These are phyloP conservation scores for Martiniozyma abietophila DNA, from an alignment of 805 yeast genomes.

Conservation along the genomic window DNA sequence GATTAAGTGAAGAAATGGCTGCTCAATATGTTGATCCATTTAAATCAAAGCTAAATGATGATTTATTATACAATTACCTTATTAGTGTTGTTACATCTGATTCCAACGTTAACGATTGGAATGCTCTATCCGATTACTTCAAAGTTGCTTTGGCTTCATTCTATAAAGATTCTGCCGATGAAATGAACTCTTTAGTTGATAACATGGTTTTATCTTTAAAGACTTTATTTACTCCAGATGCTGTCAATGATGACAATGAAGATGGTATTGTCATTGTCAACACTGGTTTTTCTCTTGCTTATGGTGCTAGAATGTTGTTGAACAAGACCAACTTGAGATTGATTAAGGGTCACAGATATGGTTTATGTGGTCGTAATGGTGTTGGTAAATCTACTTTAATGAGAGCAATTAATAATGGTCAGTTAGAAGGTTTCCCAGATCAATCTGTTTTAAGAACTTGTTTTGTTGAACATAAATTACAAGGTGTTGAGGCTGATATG, in stretches of 20 bases:
- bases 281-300: slow-evolving; percentile 91
- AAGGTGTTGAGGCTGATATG: slow-evolving; percentile 89
- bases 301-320: slow-evolving; percentile 93
- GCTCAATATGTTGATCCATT: slow-evolving; percentile 30
- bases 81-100: slow-evolving; percentile 46
- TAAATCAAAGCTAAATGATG: slow-evolving; percentile 27
- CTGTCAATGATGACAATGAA: slow-evolving; percentile 49
- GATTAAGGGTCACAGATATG: slow-evolving; percentile 92
- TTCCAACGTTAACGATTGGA: slow-evolving; percentile 69
- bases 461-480: slow-evolving; percentile 94
- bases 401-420: slow-evolving; percentile 96
- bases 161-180: slow-evolving; percentile 25
- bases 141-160: slow-evolving; percentile 29
- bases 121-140: slow-evolving; percentile 48
- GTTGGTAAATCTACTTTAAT: slow-evolving; percentile 97
- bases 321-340: slow-evolving; percentile 86
- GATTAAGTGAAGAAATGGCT: slow-evolving; percentile 51
- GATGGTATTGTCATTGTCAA: slow-evolving; percentile 90
- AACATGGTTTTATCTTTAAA: slow-evolving; percentile 39
- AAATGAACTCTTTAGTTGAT: slow-evolving; percentile 33
- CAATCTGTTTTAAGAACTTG: slow-evolving; percentile 81
- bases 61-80: slow-evolving; percentile 38
- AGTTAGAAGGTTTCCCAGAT: slow-evolving; percentile 94
- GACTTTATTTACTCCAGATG: slow-evolving; percentile 44
- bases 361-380: slow-evolving; percentile 97